These are phyloP conservation scores for Botryobasidium botryosum DNA, from an alignment of 768 basidiomycete genomes.

Conservation along the genomic window DNA sequence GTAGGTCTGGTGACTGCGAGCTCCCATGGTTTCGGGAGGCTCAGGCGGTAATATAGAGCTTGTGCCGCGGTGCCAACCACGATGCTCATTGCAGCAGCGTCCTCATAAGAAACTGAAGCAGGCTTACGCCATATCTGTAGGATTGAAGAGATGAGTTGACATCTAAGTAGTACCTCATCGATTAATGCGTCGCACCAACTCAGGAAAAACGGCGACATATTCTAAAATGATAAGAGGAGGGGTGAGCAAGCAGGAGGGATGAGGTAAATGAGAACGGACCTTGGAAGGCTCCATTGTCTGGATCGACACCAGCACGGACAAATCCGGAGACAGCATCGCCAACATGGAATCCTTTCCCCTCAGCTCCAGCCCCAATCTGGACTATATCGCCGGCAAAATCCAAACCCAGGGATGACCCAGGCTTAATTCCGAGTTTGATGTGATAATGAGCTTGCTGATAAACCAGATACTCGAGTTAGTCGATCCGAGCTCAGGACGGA, in stretches of 20 bases:
- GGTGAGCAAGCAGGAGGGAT: too few species aligned
- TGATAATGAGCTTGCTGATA: constrained; percentile 11
- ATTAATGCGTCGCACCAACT: too few species aligned
- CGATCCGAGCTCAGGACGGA: not conserved
- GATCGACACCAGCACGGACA: constrained; percentile 10
- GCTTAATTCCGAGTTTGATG: constrained; percentile 12
- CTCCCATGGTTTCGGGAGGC: constrained; percentile 10
- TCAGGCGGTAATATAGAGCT: constrained; percentile 10
- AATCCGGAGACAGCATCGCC: constrained; percentile 14
- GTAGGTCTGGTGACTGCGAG: too few species aligned
- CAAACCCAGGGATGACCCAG: constrained; percentile 11
- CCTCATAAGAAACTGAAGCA: constrained; percentile 11
- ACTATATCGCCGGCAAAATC: constrained; percentile 15
- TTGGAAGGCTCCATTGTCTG: constrained; percentile 14
- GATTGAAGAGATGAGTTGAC: too few species aligned
- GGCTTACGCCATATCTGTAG: constrained; percentile 13
- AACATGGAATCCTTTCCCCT: constrained; percentile 11
- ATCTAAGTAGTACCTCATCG: too few species aligned
- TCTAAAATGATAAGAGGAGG: too few species aligned
- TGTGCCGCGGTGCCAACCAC: constrained; percentile 12
- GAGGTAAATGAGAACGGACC: too few species aligned
- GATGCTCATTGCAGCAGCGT: constrained; percentile 14
- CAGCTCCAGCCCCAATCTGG: constrained; percentile 12
- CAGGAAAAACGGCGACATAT: too few species aligned
- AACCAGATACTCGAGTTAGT: not conserved